Base-by-base conservation (phyloP, 495 filamentous ascomycete genomes). In the Neurospora tetrasperma region DNA sequence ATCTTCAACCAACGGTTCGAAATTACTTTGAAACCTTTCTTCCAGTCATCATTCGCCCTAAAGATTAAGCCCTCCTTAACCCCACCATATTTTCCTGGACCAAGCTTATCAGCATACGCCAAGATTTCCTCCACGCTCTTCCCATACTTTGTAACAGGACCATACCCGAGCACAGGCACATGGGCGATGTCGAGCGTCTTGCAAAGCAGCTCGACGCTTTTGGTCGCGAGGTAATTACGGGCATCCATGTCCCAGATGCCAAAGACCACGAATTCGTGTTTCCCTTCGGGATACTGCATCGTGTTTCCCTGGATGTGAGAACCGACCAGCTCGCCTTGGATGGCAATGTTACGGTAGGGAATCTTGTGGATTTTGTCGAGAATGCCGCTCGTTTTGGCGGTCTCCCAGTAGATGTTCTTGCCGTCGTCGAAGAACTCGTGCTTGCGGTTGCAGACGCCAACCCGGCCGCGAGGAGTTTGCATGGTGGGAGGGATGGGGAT, bases 231-330 rank as follows among this genome's bases (percentile, higher is more conserved):
- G 14, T 74, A 73, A 9, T 48, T 18, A 10, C 42, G 70, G 46
- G 6, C 71, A 69, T 77, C 76, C 20, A 79, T 71, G 70, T 79
- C 70, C 43, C 69, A 78, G 27, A 78, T 72, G 38, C 39, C 72
- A 20, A 79, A 79, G 3, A 75, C 73, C 44, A 76, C 20, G 20
- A 77, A 79, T 39, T 75, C 69, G 71, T 79, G 54, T 8, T 69
- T 23, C 10, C 73, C 75, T 31, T 73, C 54, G 71, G 74, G 71
- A 20, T 73, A 75, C 4, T 70, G 42, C 75, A 76, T 73, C 11
- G 71, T 75, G 66, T 78, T 79, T 11, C 71, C 48, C 68, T 70
- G 31, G 59, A 78, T 72, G 7, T 54, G 42, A 12, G 68, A 43
- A 5, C 78, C 76, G 40, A 39, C 62, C 4, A 78, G 42, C 46